phyloP scores from a whole-genome alignment of 106 monocot species.

The Cymbidium sinense region DNA sequence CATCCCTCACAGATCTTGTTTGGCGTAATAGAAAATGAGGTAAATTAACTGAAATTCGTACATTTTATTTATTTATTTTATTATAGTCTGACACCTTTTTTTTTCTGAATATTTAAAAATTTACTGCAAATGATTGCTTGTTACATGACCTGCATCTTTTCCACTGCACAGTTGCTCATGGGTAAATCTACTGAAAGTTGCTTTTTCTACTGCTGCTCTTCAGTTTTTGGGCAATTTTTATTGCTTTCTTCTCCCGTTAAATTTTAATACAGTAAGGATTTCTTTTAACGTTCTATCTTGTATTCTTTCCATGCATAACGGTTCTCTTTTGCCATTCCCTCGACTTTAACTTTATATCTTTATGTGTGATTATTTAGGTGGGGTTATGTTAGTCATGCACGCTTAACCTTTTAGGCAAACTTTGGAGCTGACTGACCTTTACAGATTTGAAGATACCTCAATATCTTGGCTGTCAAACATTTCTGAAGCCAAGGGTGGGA shows the following conservation, averaged over 20 bases:
- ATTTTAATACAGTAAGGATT: not conserved
- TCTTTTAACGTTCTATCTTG: not conserved
- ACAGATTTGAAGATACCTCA: not conserved
- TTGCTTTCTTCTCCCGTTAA: not conserved
- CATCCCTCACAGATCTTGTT: too few species aligned
- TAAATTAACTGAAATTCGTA: too few species aligned
- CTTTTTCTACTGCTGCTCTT: not conserved
- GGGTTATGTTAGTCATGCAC: not conserved
- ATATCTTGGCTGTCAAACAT: not conserved
- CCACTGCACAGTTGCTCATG: not conserved
- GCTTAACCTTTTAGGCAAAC: not conserved
- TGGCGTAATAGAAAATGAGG: too few species aligned
- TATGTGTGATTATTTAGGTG: not conserved
- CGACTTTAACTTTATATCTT: not conserved
- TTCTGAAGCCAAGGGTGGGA: not conserved
- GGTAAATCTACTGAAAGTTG: conserved; percentile 1
- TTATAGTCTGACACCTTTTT: not conserved
- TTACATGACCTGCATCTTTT: not conserved
- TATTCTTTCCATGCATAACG: conserved; percentile 5
- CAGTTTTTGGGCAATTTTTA: not conserved
- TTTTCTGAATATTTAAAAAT: not conserved
- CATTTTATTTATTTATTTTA: not conserved
- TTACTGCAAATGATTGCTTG: not conserved
- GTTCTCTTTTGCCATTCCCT: not conserved
- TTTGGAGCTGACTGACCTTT: not conserved